Percentiles rank a stretch among this genome's conserved stretches.
These are phyloP conservation scores for Hordeum marinum DNA, from an alignment of 176 grass and related monocot genomes.

Conservation along the genomic window DNA sequence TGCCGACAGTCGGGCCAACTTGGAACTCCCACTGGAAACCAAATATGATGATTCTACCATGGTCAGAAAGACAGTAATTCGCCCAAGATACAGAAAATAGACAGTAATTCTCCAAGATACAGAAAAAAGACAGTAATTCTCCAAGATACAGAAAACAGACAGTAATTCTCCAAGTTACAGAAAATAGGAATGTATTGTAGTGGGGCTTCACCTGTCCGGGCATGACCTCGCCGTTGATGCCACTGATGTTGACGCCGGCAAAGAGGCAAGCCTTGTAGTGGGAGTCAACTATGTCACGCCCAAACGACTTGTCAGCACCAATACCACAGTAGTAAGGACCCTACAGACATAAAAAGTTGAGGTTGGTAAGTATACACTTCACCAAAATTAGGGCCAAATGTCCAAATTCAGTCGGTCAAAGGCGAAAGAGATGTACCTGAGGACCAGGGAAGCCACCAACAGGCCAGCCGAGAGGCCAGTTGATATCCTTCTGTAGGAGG, in stretches of 20 bases:
- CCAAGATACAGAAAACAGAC: too few relatives aligned
- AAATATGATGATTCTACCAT: neutral
- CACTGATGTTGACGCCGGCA: constrained; percentile 90
- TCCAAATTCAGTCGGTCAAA: neutral
- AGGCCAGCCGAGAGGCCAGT: constrained; percentile 96
- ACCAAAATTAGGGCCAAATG: constrained; percentile 2
- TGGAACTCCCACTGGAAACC: constrained; percentile 90
- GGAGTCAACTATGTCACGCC: constrained; percentile 84
- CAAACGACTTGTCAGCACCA: constrained; percentile 86
- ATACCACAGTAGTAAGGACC: constrained; percentile 93
- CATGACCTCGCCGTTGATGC: constrained; percentile 99
- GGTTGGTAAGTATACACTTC: constrained; percentile 3
- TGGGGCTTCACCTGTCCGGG: constrained; percentile 73
- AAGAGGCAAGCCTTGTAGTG: constrained; percentile 96
- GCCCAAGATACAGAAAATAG: too few relatives aligned
- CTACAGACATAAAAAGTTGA: constrained; percentile 20
- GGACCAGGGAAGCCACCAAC: constrained; percentile 94
- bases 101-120: neutral
- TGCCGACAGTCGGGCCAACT: constrained; percentile 85
- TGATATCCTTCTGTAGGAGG: constrained; percentile 89
- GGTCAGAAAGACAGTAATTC: neutral
- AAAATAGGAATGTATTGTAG: neutral
- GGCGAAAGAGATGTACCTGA: constrained; percentile 40
- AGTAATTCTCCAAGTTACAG: neutral
- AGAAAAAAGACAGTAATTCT: neutral